Evolutionary conservation across 2,329 filamentous ascomycete genomes (phyloP).

Genomic region (Blumeria graminis): DNA sequence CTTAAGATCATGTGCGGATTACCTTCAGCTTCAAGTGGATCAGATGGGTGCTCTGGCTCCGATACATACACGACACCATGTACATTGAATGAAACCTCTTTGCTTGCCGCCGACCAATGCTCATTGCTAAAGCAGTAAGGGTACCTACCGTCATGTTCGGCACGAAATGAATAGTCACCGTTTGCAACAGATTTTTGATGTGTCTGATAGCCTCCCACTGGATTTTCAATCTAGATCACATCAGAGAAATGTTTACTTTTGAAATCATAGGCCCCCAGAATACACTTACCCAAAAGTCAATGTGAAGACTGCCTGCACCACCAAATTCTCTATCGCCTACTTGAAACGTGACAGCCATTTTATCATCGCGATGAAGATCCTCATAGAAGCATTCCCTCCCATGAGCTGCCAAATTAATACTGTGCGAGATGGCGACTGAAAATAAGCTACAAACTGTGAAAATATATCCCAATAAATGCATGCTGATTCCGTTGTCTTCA

Average conservation of each 20-base stretch:
- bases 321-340: slow-evolving; percentile 94
- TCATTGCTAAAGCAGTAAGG: slow-evolving; percentile 98
- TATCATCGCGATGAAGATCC: slow-evolving; percentile 72
- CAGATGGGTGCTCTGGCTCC: slow-evolving; percentile 58
- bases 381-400: slow-evolving; percentile 97
- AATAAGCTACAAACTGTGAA: slow-evolving; percentile 4
- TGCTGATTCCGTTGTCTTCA: slow-evolving; percentile 2
- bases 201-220: slow-evolving; percentile 48
- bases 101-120: slow-evolving; percentile 85
- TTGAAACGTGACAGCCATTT: slow-evolving; percentile 97
- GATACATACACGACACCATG: slow-evolving; percentile 95
- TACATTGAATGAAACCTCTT: slow-evolving; percentile 98
- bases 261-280: no score
- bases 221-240: slow-evolving; percentile 45
- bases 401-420: slow-evolving; percentile 84
- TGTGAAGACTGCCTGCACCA: slow-evolving; percentile 76
- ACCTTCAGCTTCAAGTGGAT: slow-evolving; percentile 84
- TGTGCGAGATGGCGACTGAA: slow-evolving; percentile 54
- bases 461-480: slow-evolving; percentile 4
- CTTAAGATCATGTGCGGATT: slow-evolving; percentile 11
- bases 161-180: slow-evolving; percentile 82
- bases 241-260: neutral
- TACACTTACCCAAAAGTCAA: slow-evolving; percentile 81
- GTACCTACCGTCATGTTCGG: slow-evolving; percentile 67
- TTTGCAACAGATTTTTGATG: slow-evolving; percentile 63